These are phyloP conservation scores for Aureobasidium sp. DNA, from an alignment of 2,329 filamentous ascomycete species.

Conservation along the genomic window DNA sequence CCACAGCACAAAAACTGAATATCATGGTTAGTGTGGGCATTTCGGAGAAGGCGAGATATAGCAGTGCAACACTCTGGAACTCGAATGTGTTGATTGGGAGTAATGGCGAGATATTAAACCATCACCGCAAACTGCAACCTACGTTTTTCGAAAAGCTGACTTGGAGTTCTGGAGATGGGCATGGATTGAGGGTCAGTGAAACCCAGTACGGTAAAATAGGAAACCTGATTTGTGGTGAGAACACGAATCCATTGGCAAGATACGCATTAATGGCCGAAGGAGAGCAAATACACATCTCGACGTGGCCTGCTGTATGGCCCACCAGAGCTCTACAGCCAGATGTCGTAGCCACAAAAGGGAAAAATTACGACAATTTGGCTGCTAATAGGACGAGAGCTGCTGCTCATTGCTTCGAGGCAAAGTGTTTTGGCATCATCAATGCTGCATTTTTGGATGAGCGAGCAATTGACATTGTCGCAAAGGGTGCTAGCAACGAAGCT, in stretches of 20 bases:
- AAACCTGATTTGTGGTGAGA: conserved; percentile 50
- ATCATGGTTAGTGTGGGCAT: conserved; percentile 45
- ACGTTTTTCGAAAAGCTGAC: conserved; percentile 53
- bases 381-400: conserved; percentile 48
- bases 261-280: conserved; percentile 49
- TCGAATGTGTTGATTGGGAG: conserved; percentile 43
- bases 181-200: conserved; percentile 42
- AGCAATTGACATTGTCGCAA: conserved; percentile 29
- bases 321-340: conserved; percentile 26
- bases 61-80: conserved; percentile 45
- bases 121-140: conserved; percentile 49
- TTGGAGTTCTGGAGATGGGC: conserved; percentile 47
- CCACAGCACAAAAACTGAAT: conserved; percentile 31
- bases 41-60: conserved; percentile 40
- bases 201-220: conserved; percentile 43
- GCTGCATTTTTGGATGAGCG: conserved; percentile 37
- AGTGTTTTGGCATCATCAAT: conserved; percentile 49
- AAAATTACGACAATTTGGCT: conserved; percentile 48
- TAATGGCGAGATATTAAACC: conserved; percentile 41
- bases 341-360: conserved; percentile 7
- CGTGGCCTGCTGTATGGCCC: conserved; percentile 51
- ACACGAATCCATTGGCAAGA: conserved; percentile 50
- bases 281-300: conserved; percentile 50
- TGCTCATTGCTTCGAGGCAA: conserved; percentile 53
- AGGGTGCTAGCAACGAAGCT: conserved; percentile 25